Conservation (phyloP, 148 eudicot species). For the Amaranthus palmeri region DNA sequence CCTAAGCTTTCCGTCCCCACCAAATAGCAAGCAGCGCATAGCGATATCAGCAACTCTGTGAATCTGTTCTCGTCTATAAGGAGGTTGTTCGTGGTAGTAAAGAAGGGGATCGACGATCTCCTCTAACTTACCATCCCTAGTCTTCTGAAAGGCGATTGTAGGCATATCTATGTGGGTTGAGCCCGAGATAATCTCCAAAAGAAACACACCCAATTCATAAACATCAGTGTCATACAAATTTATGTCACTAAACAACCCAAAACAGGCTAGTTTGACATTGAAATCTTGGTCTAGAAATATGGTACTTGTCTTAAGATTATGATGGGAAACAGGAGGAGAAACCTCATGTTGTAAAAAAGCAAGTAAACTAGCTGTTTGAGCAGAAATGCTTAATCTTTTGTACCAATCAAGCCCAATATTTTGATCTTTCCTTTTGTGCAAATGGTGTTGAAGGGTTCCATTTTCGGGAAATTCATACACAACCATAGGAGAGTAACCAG, state of each 20-base stretch:
- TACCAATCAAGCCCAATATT: slow-evolving; percentile 57
- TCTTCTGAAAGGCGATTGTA: slow-evolving; percentile 49
- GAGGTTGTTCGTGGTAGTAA: slow-evolving; percentile 70
- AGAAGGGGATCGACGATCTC: slow-evolving; percentile 72
- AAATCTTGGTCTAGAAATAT: slow-evolving; percentile 51
- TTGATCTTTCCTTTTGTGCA: slow-evolving; percentile 25
- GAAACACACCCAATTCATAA: slow-evolving; percentile 59
- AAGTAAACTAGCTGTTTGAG: slow-evolving; percentile 59
- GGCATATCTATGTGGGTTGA: slow-evolving; percentile 28
- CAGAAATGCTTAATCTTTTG: slow-evolving; percentile 53
- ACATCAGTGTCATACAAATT: slow-evolving; percentile 48
- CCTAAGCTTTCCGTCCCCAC: slow-evolving; percentile 56
- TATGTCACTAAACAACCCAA: slow-evolving; percentile 30
- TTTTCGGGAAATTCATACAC: slow-evolving; percentile 67
- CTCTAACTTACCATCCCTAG: slow-evolving; percentile 64
- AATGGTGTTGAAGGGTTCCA: slow-evolving; percentile 50
- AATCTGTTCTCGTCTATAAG: slow-evolving; percentile 52
- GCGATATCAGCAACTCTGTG: slow-evolving; percentile 68
- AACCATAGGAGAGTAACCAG: slow-evolving; percentile 49
- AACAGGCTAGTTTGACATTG: slow-evolving; percentile 50
- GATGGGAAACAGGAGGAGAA: slow-evolving; percentile 64
- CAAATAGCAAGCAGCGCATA: slow-evolving; percentile 70
- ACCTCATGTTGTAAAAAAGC: slow-evolving; percentile 62
- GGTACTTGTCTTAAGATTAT: slow-evolving; percentile 48
- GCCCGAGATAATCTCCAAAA: slow-evolving; percentile 69